Base-by-base conservation (phyloP, 2,329 filamentous ascomycete species). In the Paecilomyces niveus region DNA sequence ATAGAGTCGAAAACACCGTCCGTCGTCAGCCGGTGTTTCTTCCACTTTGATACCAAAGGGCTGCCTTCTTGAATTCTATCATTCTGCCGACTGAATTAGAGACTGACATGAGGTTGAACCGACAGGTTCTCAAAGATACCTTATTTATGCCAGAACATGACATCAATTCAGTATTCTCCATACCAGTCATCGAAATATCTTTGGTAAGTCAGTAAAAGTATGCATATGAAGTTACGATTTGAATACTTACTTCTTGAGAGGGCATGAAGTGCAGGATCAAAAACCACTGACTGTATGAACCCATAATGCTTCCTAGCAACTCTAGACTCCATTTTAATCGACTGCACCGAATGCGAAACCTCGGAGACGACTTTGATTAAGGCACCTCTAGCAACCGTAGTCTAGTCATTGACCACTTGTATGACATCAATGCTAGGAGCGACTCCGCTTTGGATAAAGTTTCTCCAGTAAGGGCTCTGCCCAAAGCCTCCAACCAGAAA, bases 401-500 rank as follows among this genome's bases (percentile, higher is more conserved):
- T 68, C 66, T 64, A 71, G n/a, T 64, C 66, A 53, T 70, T 57
- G 3, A 59, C 56, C 18, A 67, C 65, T 7, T 61, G 60, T 15
- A 65, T 45, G 4, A 70, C 59, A 31, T 65, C 58, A 1, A 71
- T 64, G 0, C 56, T 45, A 15, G 59, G 33, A 6, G 54, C 45
- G 3, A 67, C 32, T 1, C 52, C 53, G 4, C 64, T 56, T 7
- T 57, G 53, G 3, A 70, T 55, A n/a, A 59, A 60, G 8, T 61
- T 60, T 9, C 62, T 61, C 15, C 70, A 62, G 39, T 67, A 71
- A 1, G 57, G 57, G 31, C 62, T 71, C 13, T 70, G 62, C 10
- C 68, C 68, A 54, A 72, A 70, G 1, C 68, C 68, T 1, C 70
- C 69, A 1, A 72, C 69, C 0, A 72, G 55, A 1, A 71, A 62